Evolutionary conservation across 1,284 basidiomycete species (phyloP).

Genomic region (Hortiboletus rubellus): DNA sequence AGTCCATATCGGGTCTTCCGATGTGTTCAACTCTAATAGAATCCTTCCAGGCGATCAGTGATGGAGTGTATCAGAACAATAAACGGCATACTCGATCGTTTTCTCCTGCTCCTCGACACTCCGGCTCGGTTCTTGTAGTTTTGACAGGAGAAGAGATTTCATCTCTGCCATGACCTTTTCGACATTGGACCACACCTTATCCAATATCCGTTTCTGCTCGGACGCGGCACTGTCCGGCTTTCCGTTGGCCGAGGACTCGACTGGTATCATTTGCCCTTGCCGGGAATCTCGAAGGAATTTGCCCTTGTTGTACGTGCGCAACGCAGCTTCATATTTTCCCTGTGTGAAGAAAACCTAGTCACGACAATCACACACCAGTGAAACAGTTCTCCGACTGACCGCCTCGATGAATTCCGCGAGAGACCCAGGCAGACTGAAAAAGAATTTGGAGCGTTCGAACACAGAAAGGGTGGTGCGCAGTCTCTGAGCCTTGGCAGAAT

Average conservation of each 20-base stretch:
- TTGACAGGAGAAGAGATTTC: conserved; percentile 73
- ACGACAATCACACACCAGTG: neutral
- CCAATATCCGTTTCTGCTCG: conserved; percentile 89
- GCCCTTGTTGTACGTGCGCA: conserved; percentile 98
- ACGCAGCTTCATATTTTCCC: conserved; percentile 91
- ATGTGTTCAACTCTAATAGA: conserved; percentile 77
- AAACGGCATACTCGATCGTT: conserved; percentile 81
- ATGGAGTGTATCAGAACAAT: conserved; percentile 1
- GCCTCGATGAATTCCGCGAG: conserved; percentile 90
- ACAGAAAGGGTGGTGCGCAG: conserved; percentile 91
- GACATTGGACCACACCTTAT: conserved; percentile 95
- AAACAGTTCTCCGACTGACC: conserved; percentile 45
- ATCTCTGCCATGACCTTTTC: conserved; percentile 96
- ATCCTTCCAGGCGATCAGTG: conserved; percentile 53
- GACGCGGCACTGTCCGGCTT: conserved; percentile 55
- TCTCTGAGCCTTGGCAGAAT: conserved; percentile 92
- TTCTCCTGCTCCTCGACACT: conserved; percentile 95
- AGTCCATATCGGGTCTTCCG: conserved; percentile 89
- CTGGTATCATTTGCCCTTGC: conserved; percentile 78
- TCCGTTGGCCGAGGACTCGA: conserved; percentile 56
- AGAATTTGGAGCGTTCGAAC: conserved; percentile 96
- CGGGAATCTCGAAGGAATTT: conserved; percentile 87
- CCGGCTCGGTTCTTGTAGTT: conserved; percentile 76
- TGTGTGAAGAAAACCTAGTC: conserved; percentile 33
- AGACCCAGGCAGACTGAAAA: conserved; percentile 95